Percentiles rank a stretch among this genome's conserved stretches.
Evolutionary conservation across 495 filamentous ascomycete species (phyloP).

Genomic region (Tuber calosporum): DNA sequence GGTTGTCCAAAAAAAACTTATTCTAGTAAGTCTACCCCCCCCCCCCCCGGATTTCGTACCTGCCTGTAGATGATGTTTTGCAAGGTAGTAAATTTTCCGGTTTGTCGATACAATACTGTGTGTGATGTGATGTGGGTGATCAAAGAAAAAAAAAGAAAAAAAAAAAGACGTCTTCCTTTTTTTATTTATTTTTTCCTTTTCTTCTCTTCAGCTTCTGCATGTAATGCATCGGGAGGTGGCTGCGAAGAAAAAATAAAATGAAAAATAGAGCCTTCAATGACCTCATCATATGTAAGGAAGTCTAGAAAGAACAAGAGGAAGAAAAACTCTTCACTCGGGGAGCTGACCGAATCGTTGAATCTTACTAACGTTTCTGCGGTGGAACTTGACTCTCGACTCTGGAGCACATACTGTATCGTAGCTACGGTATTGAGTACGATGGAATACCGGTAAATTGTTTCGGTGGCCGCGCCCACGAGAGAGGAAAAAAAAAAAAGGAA

Average conservation of each 20-base stretch:
- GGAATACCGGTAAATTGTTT: background rate
- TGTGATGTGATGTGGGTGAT: background rate
- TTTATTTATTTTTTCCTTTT: background rate
- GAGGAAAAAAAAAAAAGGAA: background rate
- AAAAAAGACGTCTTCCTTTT: background rate
- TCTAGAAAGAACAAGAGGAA: background rate
- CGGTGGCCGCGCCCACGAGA: background rate
- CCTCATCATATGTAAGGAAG: constrained; percentile 1
- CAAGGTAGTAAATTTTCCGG: constrained; percentile 1
- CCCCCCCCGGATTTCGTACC: background rate
- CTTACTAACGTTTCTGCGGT: background rate
- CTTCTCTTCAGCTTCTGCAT: constrained; percentile 4
- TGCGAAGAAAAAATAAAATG: too few relatives aligned
- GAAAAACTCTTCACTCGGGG: background rate
- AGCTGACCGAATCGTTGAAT: constrained; percentile 3
- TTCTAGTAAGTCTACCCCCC: background rate
- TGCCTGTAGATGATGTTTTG: background rate
- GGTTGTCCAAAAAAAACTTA: background rate
- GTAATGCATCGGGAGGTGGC: background rate
- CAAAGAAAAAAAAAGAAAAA: background rate
- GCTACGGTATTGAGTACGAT: background rate
- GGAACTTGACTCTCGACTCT: background rate
- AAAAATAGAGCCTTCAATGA: background rate
- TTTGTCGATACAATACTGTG: background rate
- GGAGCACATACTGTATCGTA: background rate